Conservation (phyloP, 306 rosid species). For the Cajanus cajan region DNA sequence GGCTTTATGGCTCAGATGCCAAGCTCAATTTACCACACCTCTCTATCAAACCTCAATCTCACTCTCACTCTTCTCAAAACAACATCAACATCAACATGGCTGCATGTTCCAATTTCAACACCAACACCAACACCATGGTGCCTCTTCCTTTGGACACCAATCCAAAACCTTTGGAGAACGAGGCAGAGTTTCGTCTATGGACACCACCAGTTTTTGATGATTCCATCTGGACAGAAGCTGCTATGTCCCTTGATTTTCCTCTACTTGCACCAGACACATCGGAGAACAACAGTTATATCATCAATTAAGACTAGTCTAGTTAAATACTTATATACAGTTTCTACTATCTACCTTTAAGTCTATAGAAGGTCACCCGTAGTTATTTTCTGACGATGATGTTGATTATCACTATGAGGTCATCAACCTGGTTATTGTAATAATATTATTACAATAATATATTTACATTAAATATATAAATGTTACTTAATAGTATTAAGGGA, state of each 20-base stretch:
- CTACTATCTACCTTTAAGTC: too few species aligned
- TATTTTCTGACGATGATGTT: too few species aligned
- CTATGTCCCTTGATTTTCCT: slow-evolving; percentile 64
- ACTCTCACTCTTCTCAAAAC: too few species aligned
- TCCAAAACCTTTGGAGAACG: background rate
- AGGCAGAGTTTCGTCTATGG: slow-evolving; percentile 37
- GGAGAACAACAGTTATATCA: background rate
- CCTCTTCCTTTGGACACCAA: background rate
- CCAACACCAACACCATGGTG: background rate
- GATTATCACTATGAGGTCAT: too few species aligned
- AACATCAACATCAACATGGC: too few species aligned
- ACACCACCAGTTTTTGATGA: slow-evolving; percentile 52
- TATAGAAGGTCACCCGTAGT: too few species aligned
- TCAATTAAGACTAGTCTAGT: background rate
- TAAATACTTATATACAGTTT: background rate
- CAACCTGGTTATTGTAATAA: too few species aligned
- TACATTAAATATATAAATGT: too few species aligned
- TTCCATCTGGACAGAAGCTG: slow-evolving; percentile 72
- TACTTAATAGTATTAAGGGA: background rate
- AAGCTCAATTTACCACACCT: slow-evolving; percentile 70
- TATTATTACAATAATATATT: too few species aligned
- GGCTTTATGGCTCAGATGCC: slow-evolving; percentile 75
- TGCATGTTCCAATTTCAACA: too few species aligned
- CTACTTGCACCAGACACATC: slow-evolving; percentile 30
- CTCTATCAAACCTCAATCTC: background rate